These are phyloP conservation scores for Parascedosporium putredinis DNA, from an alignment of 2,329 filamentous ascomycete genomes.

Conservation along the genomic window DNA sequence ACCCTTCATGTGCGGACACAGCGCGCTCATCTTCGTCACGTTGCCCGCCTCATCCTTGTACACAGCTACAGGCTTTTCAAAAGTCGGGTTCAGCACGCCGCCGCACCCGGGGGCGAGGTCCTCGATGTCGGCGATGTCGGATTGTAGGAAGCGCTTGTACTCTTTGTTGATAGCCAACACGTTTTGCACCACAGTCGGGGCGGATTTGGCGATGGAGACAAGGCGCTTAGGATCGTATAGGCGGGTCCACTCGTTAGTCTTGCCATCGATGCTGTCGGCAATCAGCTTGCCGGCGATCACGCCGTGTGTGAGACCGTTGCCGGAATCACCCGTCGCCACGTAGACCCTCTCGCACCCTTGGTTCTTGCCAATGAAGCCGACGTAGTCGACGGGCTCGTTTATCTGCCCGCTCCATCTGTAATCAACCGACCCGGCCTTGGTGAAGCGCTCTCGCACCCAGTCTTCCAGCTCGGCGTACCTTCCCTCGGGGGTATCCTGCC, in stretches of 20 bases:
- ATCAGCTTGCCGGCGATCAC: constrained; percentile 41
- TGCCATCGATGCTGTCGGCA: constrained; percentile 40
- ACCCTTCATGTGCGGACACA: constrained; percentile 46
- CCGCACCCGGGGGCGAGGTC: constrained; percentile 38
- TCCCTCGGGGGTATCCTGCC: constrained; percentile 33
- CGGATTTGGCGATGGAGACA: constrained; percentile 30
- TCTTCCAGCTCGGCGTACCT: constrained; percentile 39
- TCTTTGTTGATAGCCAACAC: constrained; percentile 45
- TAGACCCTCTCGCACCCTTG: constrained; percentile 39
- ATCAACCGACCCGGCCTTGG: constrained; percentile 35
- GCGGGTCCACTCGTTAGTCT: constrained; percentile 35
- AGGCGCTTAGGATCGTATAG: constrained; percentile 41
- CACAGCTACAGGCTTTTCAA: constrained; percentile 37
- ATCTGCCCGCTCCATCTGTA: constrained; percentile 50
- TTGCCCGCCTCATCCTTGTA: constrained; percentile 46
- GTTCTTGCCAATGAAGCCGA: constrained; percentile 47
- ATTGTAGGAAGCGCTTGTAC: constrained; percentile 42
- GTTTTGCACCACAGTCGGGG: constrained; percentile 34
- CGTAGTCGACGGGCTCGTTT: constrained; percentile 42
- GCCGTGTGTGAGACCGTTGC: constrained; percentile 46
- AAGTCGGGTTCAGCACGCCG: constrained; percentile 39
- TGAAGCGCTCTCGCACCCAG: constrained; percentile 43
- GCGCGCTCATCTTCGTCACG: constrained; percentile 37
- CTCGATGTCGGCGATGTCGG: constrained; percentile 46
- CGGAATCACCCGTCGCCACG: constrained; percentile 45